phyloP scores from a whole-genome alignment of 75 land plant species.

The Cupressus sempervirens region DNA sequence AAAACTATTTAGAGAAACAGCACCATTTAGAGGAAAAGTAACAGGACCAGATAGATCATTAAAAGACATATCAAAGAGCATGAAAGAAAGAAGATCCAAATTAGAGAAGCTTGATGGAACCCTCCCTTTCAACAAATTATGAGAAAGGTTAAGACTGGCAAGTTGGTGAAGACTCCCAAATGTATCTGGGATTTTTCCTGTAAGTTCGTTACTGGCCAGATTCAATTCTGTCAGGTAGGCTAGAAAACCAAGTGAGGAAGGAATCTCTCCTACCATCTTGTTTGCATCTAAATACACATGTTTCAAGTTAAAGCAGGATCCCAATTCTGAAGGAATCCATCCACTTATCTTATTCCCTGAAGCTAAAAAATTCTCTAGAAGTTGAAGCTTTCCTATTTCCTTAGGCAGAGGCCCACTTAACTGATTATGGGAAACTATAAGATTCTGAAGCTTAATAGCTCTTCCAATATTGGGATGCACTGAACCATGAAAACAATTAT shows the following conservation, averaged over 20 bases:
- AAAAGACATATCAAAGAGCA: slow-evolving; percentile 26
- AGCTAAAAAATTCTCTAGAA: slow-evolving; percentile 1
- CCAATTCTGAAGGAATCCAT: slow-evolving; percentile 8
- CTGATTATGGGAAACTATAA: slow-evolving; percentile 8
- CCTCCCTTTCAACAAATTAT: slow-evolving; percentile 27
- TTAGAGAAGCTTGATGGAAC: slow-evolving; percentile 20
- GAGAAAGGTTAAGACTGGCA: slow-evolving; percentile 23
- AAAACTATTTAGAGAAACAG: slow-evolving; percentile 14
- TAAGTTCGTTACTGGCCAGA: slow-evolving; percentile 20
- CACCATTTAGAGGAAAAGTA: slow-evolving; percentile 22
- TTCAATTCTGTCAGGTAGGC: slow-evolving; percentile 15
- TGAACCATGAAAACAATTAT: slow-evolving; percentile 19
- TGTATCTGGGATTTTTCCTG: slow-evolving; percentile 25
- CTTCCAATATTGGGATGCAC: slow-evolving; percentile 18
- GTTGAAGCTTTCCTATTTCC: slow-evolving; percentile 12
- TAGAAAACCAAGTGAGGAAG: slow-evolving; percentile 13
- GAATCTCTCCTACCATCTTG: slow-evolving; percentile 22
- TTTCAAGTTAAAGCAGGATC: slow-evolving; percentile 11
- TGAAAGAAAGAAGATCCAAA: slow-evolving; percentile 14
- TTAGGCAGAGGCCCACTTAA: slow-evolving; percentile 17
- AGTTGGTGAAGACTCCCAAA: slow-evolving; percentile 28
- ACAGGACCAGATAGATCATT: slow-evolving; percentile 34
- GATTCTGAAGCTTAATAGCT: neutral
- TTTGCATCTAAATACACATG: slow-evolving; percentile 17
- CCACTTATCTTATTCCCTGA: slow-evolving; percentile 16